Conservation (phyloP, 148 eudicot species). For the Silene conica region DNA sequence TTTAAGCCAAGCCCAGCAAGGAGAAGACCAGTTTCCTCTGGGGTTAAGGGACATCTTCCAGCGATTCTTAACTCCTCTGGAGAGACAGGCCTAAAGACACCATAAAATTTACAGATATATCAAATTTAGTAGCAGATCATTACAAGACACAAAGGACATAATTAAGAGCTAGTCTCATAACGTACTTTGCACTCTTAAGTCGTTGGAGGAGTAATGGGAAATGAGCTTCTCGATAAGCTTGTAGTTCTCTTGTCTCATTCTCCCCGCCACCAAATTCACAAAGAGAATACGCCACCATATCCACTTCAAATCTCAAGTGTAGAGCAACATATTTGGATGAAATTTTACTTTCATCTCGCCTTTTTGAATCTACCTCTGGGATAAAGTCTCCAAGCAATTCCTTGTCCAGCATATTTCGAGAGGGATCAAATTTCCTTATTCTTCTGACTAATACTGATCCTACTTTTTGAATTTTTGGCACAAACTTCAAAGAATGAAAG, state of each 20-base stretch:
- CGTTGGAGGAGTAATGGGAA: slow-evolving; percentile 76
- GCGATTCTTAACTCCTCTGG: slow-evolving; percentile 55
- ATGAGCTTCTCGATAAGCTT: slow-evolving; percentile 78
- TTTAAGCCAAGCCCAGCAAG: slow-evolving; percentile 74
- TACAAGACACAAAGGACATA: neutral
- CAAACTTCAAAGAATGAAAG: slow-evolving; percentile 80
- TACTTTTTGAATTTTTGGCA: slow-evolving; percentile 61
- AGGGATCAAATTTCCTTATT: slow-evolving; percentile 45
- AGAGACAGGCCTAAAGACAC: slow-evolving; percentile 45
- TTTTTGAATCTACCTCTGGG: slow-evolving; percentile 27
- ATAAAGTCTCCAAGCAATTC: slow-evolving; percentile 73
- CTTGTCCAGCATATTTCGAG: slow-evolving; percentile 46
- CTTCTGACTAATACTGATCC: slow-evolving; percentile 63
- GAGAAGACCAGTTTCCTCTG: slow-evolving; percentile 91
- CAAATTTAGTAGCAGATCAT: neutral
- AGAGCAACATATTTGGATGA: slow-evolving; percentile 74
- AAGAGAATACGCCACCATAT: slow-evolving; percentile 93
- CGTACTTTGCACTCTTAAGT: slow-evolving; percentile 49
- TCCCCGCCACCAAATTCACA: slow-evolving; percentile 95
- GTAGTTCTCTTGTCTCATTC: slow-evolving; percentile 60
- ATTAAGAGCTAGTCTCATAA: slow-evolving; percentile 6
- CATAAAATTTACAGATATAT: neutral
- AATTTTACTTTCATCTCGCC: slow-evolving; percentile 16
- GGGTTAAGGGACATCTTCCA: slow-evolving; percentile 91
- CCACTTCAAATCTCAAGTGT: slow-evolving; percentile 91